Evolutionary conservation across 1,284 basidiomycete species (phyloP), one percentile per base, ranked within the genome.

Genomic region (Tylopilus orsonianus): DNA sequence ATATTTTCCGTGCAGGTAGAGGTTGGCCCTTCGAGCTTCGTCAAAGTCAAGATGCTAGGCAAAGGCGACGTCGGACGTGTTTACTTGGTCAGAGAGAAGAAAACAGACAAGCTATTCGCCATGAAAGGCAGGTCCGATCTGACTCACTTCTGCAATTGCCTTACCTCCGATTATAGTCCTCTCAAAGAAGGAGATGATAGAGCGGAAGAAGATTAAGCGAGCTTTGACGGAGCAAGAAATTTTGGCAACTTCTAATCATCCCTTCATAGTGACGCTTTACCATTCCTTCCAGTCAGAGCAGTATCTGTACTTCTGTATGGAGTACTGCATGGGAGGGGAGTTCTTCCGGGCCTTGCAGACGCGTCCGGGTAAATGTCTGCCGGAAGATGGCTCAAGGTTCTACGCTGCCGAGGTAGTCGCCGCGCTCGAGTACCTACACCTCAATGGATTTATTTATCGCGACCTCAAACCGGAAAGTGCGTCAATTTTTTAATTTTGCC

Each of bases 301-400:
- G 54, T 96, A 95, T 70, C 81, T 97, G 26, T 97, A 97, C 71
- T 95, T 97, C 69, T 97, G 93, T 72, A 95, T 97, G 87, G 94
- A 96, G 70, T 99, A 98, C 72, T 99, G 97, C 74, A 96, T 97
- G 90, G 96, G 96, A 35, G 96, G 96, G 52, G 96, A 99, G 68
- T 99, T 99, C 75, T 99, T 99, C 79, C 87, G 97, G 27, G 94
- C 96, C 9, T 73, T 97, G 55, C 94, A 97, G 69, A 93, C 91
- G 37, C 80, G 93, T 51, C 97, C 96, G 3, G 94, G 93, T 38
- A 98, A 96, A 67, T 98, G 97, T 69, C 80, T 99, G 16, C 75
- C 90, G 22, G 97, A 99, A 72, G 94, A 97, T 55, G 93, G 92
- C 33, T 90, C 96, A 27, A 82, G 93, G 50, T 99, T 99, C 73